phyloP scores from a whole-genome alignment of 176 grass and related monocot genomes.

The Triticum urartu region DNA sequence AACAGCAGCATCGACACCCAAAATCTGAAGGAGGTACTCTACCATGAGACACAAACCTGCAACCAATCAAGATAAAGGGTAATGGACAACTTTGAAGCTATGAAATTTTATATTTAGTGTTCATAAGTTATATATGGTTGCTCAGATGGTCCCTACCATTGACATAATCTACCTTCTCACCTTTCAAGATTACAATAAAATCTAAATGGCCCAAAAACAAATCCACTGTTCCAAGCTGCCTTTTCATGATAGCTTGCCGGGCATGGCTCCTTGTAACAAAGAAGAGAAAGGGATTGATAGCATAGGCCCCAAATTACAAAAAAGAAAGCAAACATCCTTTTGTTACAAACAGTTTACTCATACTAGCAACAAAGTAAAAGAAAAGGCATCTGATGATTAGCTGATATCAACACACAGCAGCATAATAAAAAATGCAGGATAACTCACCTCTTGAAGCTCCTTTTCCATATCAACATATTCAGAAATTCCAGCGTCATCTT shows the following conservation, averaged over 20 bases:
- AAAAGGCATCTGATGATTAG: neutral
- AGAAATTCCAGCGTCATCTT: slow-evolving; percentile 61
- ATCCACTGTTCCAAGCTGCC: slow-evolving; percentile 53
- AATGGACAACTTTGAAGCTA: slow-evolving; percentile 65
- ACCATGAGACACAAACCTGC: slow-evolving; percentile 72
- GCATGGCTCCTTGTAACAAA: slow-evolving; percentile 75
- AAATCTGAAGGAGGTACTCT: slow-evolving; percentile 60
- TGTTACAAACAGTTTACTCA: slow-evolving; percentile 3
- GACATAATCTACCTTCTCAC: slow-evolving; percentile 56
- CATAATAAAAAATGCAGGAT: slow-evolving; percentile 1
- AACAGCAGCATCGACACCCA: slow-evolving; percentile 76
- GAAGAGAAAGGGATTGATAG: slow-evolving; percentile 58
- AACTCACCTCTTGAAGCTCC: slow-evolving; percentile 85
- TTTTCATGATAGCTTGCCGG: slow-evolving; percentile 59
- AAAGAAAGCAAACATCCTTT: slow-evolving; percentile 36
- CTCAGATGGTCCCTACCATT: slow-evolving; percentile 53
- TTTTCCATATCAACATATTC: slow-evolving; percentile 95
- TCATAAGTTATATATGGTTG: slow-evolving; percentile 45
- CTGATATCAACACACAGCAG: neutral
- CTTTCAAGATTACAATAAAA: slow-evolving; percentile 66
- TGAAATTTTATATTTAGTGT: slow-evolving; percentile 33
- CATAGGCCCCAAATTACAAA: slow-evolving; percentile 30
- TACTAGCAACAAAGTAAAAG: slow-evolving; percentile 10
- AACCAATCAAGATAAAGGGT: slow-evolving; percentile 89
- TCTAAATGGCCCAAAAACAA: slow-evolving; percentile 58